A percentile compares a stretch with the other conserved stretches of the same genome.
Evolutionary conservation across 768 basidiomycete genomes (phyloP).

Genomic region (Hysterangium stoloniferum): DNA sequence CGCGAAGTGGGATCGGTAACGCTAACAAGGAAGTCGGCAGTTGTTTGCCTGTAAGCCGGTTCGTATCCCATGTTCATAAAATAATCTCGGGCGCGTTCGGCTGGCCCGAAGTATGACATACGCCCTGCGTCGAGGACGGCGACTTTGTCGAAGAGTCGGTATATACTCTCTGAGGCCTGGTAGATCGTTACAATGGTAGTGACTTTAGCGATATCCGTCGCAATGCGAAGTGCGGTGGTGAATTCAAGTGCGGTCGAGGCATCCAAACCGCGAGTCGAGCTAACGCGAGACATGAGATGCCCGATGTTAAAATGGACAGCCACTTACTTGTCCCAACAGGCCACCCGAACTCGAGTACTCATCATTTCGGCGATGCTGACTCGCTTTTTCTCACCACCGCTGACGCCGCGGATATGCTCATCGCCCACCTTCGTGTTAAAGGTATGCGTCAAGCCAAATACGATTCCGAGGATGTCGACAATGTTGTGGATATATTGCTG

Average conservation of each 20-base stretch:
- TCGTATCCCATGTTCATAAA: slow-evolving; percentile 71
- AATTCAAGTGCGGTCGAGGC: slow-evolving; percentile 88
- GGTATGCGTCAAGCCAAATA: slow-evolving; percentile 43
- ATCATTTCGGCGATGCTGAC: slow-evolving; percentile 82
- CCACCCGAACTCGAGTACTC: slow-evolving; percentile 51
- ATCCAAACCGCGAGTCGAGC: slow-evolving; percentile 73
- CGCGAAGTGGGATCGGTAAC: slow-evolving; percentile 50
- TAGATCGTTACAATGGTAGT: slow-evolving; percentile 81
- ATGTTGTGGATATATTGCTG: slow-evolving; percentile 40
- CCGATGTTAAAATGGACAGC: slow-evolving; percentile 25
- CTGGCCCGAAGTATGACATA: slow-evolving; percentile 70
- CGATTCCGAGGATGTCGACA: slow-evolving; percentile 44
- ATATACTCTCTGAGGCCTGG: slow-evolving; percentile 69
- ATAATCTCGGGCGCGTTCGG: slow-evolving; percentile 55
- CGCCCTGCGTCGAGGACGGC: slow-evolving; percentile 68
- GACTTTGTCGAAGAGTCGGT: slow-evolving; percentile 73
- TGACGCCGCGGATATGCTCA: slow-evolving; percentile 48
- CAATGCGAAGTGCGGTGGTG: slow-evolving; percentile 64
- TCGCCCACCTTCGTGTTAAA: slow-evolving; percentile 33
- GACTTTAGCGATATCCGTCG: slow-evolving; percentile 77
- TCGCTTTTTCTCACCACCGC: slow-evolving; percentile 73
- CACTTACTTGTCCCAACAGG: slow-evolving; percentile 70
- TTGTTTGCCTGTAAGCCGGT: slow-evolving; percentile 72
- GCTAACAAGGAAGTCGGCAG: slow-evolving; percentile 73
- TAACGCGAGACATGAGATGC: slow-evolving; percentile 33